Conservation (phyloP, 371 early-diverging fungal species). For the Saksenaea oblongispora region DNA sequence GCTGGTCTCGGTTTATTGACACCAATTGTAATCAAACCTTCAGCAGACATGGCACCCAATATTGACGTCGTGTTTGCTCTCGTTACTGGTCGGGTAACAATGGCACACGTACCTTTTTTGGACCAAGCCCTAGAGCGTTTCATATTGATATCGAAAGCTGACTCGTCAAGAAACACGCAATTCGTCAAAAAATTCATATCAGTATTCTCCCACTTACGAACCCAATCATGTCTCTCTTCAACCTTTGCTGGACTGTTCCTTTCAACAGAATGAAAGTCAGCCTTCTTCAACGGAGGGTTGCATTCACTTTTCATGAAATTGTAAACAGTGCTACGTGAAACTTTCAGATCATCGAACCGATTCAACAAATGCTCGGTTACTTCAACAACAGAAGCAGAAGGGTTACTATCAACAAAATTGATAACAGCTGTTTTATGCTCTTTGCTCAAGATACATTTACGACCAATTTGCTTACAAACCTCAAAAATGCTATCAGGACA, state of each 20-base stretch:
- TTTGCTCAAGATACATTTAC: conserved; percentile 11
- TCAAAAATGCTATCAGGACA: conserved; percentile 21
- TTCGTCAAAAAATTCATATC: conserved; percentile 5
- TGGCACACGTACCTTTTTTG: conserved; percentile 11
- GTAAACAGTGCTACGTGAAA: neutral
- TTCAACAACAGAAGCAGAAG: conserved; percentile 17
- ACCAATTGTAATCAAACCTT: conserved; percentile 24
- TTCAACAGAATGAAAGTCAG: neutral
- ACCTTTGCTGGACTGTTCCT: neutral
- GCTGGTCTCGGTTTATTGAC: conserved; percentile 4
- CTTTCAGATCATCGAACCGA: conserved; percentile 11
- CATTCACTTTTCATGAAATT: neutral
- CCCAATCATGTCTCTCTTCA: neutral
- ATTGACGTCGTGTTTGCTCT: conserved; percentile 27
- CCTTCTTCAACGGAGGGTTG: neutral
- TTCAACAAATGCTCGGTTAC: conserved; percentile 16
- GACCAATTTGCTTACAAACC: conserved; percentile 11
- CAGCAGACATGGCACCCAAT: conserved; percentile 25
- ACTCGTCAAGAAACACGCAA: conserved; percentile 21
- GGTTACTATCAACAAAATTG: conserved; percentile 15
- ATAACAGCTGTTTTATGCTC: conserved; percentile 20
- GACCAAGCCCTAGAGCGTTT: conserved; percentile 21
- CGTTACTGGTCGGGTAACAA: conserved; percentile 15
- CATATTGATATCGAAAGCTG: conserved; percentile 19
- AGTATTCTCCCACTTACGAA: neutral